phyloP scores from a whole-genome alignment of 2,329 filamentous ascomycete genomes.

The Penicillium sp. region DNA sequence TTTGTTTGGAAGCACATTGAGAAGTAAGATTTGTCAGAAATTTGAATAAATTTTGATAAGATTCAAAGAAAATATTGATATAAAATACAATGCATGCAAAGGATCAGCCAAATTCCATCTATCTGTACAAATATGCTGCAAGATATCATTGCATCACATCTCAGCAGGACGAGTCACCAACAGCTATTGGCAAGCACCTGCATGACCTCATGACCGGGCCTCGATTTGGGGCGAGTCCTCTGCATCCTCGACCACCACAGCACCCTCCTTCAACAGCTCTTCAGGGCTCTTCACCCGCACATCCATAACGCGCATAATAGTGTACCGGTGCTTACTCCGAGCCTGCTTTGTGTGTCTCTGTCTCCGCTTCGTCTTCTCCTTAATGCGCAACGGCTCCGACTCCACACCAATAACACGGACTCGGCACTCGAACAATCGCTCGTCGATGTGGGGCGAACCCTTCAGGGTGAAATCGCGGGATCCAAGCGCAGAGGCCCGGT shows the following conservation, averaged over 20 bases:
- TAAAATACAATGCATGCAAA: conserved; percentile 35
- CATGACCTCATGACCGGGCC: conserved; percentile 23
- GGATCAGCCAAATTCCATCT: conserved; percentile 28
- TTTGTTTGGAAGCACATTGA: background rate
- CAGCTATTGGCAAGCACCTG: background rate
- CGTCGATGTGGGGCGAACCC: conserved; percentile 77
- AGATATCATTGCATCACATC: conserved; percentile 21
- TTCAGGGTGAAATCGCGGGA: conserved; percentile 89
- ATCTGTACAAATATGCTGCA: conserved; percentile 34
- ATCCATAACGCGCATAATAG: conserved; percentile 80
- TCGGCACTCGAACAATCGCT: conserved; percentile 78
- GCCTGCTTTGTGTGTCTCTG: conserved; percentile 67
- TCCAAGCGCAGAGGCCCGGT: conserved; percentile 78
- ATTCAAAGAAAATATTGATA: conserved; percentile 13
- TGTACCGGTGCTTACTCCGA: conserved; percentile 88
- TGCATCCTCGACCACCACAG: conserved; percentile 34
- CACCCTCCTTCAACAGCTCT: conserved; percentile 50
- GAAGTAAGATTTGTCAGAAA: background rate
- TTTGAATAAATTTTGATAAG: background rate
- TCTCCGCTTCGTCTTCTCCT: conserved; percentile 79
- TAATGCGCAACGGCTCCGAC: conserved; percentile 71
- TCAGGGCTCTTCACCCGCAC: conserved; percentile 64
- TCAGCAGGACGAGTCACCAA: conserved; percentile 8
- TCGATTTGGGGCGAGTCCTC: conserved; percentile 24
- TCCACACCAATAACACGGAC: conserved; percentile 83